Conservation (phyloP, 768 basidiomycete species). For the Rhizopogon vesiculosus region DNA sequence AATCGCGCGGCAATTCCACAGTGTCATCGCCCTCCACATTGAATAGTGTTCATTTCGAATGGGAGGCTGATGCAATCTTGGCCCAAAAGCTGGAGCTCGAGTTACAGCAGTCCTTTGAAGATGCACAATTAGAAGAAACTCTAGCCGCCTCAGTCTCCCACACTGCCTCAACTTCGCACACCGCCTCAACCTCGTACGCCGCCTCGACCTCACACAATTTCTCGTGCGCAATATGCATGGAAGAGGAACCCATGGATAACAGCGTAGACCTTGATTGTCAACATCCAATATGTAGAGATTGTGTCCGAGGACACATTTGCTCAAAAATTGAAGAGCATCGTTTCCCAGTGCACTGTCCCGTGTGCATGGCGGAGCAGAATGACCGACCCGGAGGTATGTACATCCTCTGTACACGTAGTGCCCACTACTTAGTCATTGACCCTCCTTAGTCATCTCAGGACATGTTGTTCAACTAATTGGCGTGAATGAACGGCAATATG, state of each 20-base stretch:
- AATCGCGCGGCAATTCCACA: slow-evolving; percentile 7
- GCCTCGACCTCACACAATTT: slow-evolving; percentile 30
- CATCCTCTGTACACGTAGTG: not conserved
- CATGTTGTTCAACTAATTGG: slow-evolving; percentile 40
- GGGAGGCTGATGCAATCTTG: not conserved
- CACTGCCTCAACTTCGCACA: no score
- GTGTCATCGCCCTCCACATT: not conserved
- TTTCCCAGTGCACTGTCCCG: slow-evolving; percentile 60
- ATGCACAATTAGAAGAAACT: slow-evolving; percentile 26
- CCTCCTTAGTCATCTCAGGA: slow-evolving; percentile 32
- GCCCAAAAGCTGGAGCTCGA: slow-evolving; percentile 15
- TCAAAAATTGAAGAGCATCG: slow-evolving; percentile 48
- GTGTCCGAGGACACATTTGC: slow-evolving; percentile 38
- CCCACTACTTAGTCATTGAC: not conserved
- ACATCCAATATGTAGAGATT: slow-evolving; percentile 52
- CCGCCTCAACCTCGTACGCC: no score
- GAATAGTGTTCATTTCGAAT: not conserved
- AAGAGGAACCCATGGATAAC: slow-evolving; percentile 37
- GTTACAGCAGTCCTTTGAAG: slow-evolving; percentile 35
- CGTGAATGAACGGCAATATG: slow-evolving; percentile 38
- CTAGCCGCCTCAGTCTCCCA: slow-evolving; percentile 15
- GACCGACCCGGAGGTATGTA: slow-evolving; percentile 23
- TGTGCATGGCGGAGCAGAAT: slow-evolving; percentile 35
- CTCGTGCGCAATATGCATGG: slow-evolving; percentile 54
- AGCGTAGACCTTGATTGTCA: slow-evolving; percentile 42